Base-by-base conservation (phyloP, 305 asterid genomes). In the Solanum hybrid region DNA sequence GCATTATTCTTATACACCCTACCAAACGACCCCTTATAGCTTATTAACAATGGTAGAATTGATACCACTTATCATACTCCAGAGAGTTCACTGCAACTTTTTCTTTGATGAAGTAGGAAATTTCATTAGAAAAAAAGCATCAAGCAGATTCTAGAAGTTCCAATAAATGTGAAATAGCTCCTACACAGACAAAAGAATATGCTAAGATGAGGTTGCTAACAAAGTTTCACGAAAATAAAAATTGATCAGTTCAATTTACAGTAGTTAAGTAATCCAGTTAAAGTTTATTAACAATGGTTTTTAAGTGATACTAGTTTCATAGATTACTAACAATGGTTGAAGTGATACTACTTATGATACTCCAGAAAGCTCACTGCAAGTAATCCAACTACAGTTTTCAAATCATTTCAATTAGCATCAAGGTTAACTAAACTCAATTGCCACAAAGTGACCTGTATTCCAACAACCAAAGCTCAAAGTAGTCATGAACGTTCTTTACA, bases 401-500 rank as follows among this genome's bases (percentile, higher is more conserved):
- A 56, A 31, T 56, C 22, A 85, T 85, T 85, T 85, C 45, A 85
- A 60, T 31, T 22, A 32, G 29, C 45, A 51, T 56, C 51, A 8
- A 56, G 32, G 45, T 56, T 69, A 34, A 31, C 8, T 19, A 56
- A 56, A 45, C 69, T 56, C 88, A 56, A 31, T 56, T 56, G 38
- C 87, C 71, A 45, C 87, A 45, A 82, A 42, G 73, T 45, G 40
- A 82, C 40, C 38, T 82, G 87, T 19, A 51, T 51, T 85, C 42
- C 87, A 84, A 84, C 87, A 51, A 84, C 87, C 75, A 51, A 51
- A 31, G 87, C 87, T 85, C 75, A 56, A 85, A 31, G 76, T 85
- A 85, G 75, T 85, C 42, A 32, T 56, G 87, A 51, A 85, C 45
- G 13, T 85, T 51, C 87, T 85, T 56, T 32, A 29, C 40, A 85